Evolutionary conservation across 148 eudicot genomes (phyloP), one percentile per base, ranked within the genome.

Genomic region (Cornus kousa): DNA sequence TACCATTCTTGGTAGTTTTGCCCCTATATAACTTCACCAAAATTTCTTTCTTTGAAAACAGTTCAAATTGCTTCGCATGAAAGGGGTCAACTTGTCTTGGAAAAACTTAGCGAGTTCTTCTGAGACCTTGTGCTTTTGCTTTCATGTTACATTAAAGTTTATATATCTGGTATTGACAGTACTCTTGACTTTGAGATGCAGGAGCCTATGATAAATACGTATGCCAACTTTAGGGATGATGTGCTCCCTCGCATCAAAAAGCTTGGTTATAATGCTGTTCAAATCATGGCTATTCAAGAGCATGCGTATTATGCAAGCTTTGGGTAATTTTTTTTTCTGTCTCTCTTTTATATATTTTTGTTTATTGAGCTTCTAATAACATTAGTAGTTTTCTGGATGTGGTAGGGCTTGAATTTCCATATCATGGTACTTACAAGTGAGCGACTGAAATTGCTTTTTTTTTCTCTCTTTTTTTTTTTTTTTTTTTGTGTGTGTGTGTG

Each of bases 201-300:
- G 99, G 99, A 94, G 82, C 99, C 99, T 71, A 78, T 75, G 31
- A 90, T 96, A 68, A 96, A 92, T 80, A 91, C 98, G 28, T 96
- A 96, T 83, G 92, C 97, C 67, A 94, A 88, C 84, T 96, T 96
- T 82, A 89, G 97, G 87, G 99, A 96, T 83, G 97, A 96, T 53
- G 95, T 96, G 77, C 99, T 96, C 72, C 99, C 98, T 74, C 95
- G 99, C 62, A 92, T 96, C 20, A 96, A 96, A 86, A 89, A 48
- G 79, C 93, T 96, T 31, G 99, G 99, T 59, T 96, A 96, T 79
- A 94, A 96, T 90, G 99, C 98, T 39, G 97, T 96, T 80, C 99
- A 96, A 83, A 87, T 96, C 75, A 96, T 96, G 99, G 99, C 99
- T 74, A 96, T 96, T 80, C 99, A 96, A 84, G 99, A 96, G 87